These are phyloP conservation scores for Candida stauntonica DNA, from an alignment of 805 yeast species.

Conservation along the genomic window DNA sequence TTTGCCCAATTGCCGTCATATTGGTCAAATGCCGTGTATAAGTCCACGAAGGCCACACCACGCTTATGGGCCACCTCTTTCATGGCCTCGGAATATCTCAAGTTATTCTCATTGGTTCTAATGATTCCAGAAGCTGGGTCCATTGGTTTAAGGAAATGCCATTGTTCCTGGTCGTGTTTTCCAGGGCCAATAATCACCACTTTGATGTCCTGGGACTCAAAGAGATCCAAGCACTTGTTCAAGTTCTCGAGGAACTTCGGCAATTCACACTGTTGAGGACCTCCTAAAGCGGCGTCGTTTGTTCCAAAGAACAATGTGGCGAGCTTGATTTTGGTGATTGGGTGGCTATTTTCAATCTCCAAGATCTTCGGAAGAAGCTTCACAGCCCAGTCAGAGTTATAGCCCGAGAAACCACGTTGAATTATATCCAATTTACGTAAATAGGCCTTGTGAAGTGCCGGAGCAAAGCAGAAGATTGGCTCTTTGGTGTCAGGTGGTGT, in stretches of 20 bases:
- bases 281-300: slow-evolving; percentile 57
- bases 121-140: slow-evolving; percentile 36
- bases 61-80: slow-evolving; percentile 39
- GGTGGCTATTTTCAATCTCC: slow-evolving; percentile 39
- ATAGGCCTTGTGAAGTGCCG: slow-evolving; percentile 48
- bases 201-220: slow-evolving; percentile 39
- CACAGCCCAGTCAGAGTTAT: slow-evolving; percentile 59
- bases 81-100: slow-evolving; percentile 48
- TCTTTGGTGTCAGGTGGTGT: slow-evolving; percentile 22
- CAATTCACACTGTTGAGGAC: slow-evolving; percentile 47
- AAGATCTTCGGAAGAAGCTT: slow-evolving; percentile 48
- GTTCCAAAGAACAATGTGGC: slow-evolving; percentile 75
- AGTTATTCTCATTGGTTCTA: slow-evolving; percentile 43
- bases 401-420: slow-evolving; percentile 76
- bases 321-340: slow-evolving; percentile 31
- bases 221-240: slow-evolving; percentile 36
- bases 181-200: slow-evolving; percentile 63
- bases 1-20: slow-evolving; percentile 34
- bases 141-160: slow-evolving; percentile 33
- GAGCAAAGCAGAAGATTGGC: slow-evolving; percentile 43
- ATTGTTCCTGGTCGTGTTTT: slow-evolving; percentile 41
- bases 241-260: slow-evolving; percentile 47
- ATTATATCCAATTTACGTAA: slow-evolving; percentile 61
- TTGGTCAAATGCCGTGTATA: slow-evolving; percentile 42
- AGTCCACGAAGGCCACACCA: slow-evolving; percentile 55